Evolutionary conservation across 192 early-diverging fungal species (phyloP).

Genomic region (Podochytrium sp.): DNA sequence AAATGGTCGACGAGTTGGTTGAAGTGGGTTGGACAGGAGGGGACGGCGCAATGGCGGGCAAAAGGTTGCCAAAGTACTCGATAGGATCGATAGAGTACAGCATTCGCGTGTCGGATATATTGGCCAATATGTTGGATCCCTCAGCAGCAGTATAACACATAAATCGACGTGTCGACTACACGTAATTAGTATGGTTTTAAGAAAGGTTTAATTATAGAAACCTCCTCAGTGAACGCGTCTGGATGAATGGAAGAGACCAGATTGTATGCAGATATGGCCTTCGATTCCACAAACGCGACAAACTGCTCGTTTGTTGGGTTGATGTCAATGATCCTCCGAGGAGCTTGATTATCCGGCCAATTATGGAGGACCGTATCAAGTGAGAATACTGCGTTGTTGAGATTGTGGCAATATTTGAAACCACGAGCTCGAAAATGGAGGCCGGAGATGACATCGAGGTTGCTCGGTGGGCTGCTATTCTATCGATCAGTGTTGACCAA

Average conservation of each 20-base stretch:
- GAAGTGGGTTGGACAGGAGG: too few species aligned
- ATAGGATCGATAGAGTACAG: conserved; percentile 33
- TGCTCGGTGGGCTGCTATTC: too few species aligned
- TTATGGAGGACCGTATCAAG: conserved; percentile 21
- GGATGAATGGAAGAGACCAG: not conserved
- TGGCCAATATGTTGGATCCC: conserved; percentile 39
- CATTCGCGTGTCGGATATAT: conserved; percentile 38
- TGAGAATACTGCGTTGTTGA: conserved; percentile 45
- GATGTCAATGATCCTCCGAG: not conserved
- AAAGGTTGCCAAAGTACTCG: conserved; percentile 32
- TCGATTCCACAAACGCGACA: conserved; percentile 39
- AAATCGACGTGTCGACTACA: conserved; percentile 42
- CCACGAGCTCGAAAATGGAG: conserved; percentile 34
- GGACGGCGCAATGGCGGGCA: conserved; percentile 19
- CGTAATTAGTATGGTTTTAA: not conserved
- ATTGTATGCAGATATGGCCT: conserved; percentile 34
- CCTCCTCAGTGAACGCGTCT: conserved; percentile 16
- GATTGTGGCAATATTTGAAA: conserved; percentile 44
- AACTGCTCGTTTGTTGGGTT: conserved; percentile 36
- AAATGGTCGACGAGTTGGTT: too few species aligned
- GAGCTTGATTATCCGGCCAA: not conserved
- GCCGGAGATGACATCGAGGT: too few species aligned
- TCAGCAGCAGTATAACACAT: conserved; percentile 50
- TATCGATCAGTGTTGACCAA: too few species aligned
- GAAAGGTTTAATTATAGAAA: not conserved